Evolutionary conservation across 176 grass and related monocot genomes (phyloP), one percentile per base, ranked within the genome.

Genomic region (Urochloa ruziziensis): DNA sequence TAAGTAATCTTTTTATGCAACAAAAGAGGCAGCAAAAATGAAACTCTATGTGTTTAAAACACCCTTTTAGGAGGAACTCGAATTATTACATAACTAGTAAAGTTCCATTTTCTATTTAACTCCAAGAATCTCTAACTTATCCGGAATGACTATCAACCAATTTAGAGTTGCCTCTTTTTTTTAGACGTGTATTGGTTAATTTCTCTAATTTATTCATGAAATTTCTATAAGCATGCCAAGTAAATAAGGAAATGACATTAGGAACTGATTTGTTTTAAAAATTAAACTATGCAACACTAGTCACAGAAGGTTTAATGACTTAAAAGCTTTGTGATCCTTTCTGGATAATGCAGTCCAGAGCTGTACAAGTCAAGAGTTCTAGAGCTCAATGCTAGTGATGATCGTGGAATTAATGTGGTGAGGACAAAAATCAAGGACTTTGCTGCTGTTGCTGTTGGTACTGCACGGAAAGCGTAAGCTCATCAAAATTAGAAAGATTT

Each of bases 371-470:
- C 93, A 61, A 92, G 96, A 81, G 96, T 96, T 86, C 79, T 98
- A 73, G 96, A 98, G 88, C 96, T 98, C 64, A 98, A 98, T 87
- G 96, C 96, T 82, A 96, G 96, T 81, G 96, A 98, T 90, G 96
- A 98, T 78, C 96, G 96, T 73, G 96, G 96, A 87, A 98, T 98
- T 92, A 94, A 98, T 81, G 91, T 98, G 37, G 96, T 98, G 62
- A 82, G 93, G 49, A 98, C 96, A 10, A 98, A 98, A 89, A 98
- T 98, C 67, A 98, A 98, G 70, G 33, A 93, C 79, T 98, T 98
- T 83, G 96, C 93, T 75, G 96, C 96, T 90, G 91, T 98, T 85
- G 93, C 96, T 87, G 96, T 98, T 77, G 91, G 93, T 90, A 60
- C 96, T 85, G 42, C 78, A 83, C 73, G 42, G 10, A 90, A 90